Percentiles rank a stretch among this genome's conserved stretches.
These are phyloP conservation scores for Fusarium paranaense DNA, from an alignment of 2,329 filamentous ascomycete species.

Conservation along the genomic window DNA sequence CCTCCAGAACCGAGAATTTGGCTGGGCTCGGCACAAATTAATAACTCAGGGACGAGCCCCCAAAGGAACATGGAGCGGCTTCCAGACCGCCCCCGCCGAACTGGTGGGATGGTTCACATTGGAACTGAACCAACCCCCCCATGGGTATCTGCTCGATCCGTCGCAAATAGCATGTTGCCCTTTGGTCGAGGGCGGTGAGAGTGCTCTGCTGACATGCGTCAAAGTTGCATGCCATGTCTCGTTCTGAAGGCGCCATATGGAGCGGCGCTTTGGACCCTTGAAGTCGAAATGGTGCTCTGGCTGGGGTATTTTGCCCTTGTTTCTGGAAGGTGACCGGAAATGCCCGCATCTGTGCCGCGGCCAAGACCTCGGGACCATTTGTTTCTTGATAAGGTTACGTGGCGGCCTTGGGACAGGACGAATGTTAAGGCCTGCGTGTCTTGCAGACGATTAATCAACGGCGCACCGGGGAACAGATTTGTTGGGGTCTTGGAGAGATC, in stretches of 20 bases:
- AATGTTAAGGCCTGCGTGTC: background rate
- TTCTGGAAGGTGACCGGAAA: constrained; percentile 22
- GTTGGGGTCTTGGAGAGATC: background rate
- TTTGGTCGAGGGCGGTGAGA: constrained; percentile 30
- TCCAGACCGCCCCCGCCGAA: constrained; percentile 26
- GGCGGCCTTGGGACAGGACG: constrained; percentile 7
- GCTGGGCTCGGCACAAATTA: constrained; percentile 2
- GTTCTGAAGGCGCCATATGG: constrained; percentile 4
- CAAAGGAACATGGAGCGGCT: background rate
- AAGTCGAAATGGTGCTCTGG: background rate
- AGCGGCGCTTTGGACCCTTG: constrained; percentile 26
- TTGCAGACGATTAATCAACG: background rate
- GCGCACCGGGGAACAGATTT: background rate
- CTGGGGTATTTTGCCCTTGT: background rate
- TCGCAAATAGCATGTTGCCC: constrained; percentile 23
- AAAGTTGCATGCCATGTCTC: constrained; percentile 18
- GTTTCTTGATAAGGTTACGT: constrained; percentile 20
- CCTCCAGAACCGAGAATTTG: constrained; percentile 4
- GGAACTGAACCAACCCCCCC: background rate
- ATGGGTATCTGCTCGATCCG: constrained; percentile 12
- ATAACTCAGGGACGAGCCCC: constrained; percentile 9
- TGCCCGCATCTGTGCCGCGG: constrained; percentile 7
- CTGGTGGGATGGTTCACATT: background rate
- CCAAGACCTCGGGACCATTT: constrained; percentile 10
- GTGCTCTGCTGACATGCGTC: constrained; percentile 34